Conservation (phyloP, 352 stramenopile species). For the Poterioochromonas sp. region DNA sequence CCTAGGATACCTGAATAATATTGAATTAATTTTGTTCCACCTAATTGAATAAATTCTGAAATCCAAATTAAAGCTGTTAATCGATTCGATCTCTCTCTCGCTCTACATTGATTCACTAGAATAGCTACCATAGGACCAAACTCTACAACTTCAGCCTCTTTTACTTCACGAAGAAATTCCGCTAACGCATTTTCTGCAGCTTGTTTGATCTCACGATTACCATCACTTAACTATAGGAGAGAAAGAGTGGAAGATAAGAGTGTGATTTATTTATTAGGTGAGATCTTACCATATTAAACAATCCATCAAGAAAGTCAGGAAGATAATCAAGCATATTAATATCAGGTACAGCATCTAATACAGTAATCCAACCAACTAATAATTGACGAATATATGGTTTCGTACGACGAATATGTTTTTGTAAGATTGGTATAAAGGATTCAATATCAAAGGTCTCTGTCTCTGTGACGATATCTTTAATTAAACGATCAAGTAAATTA, state of each 20-base stretch:
- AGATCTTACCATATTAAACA: slow-evolving; percentile 89
- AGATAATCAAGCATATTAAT: slow-evolving; percentile 96
- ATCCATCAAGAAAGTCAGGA: slow-evolving; percentile 91
- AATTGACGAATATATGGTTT: slow-evolving; percentile 99
- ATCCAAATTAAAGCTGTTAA: slow-evolving; percentile 96
- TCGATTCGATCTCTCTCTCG: slow-evolving; percentile 89
- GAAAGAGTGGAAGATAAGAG: slow-evolving; percentile 10
- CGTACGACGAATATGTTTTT: slow-evolving; percentile 97
- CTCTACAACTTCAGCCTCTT: slow-evolving; percentile 86
- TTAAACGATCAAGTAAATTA: slow-evolving; percentile 69
- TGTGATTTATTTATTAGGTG: not conserved
- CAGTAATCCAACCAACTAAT: slow-evolving; percentile 94
- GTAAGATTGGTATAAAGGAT: slow-evolving; percentile 94
- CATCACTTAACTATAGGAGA: slow-evolving; percentile 72
- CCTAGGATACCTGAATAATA: slow-evolving; percentile 89
- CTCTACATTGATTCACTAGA: slow-evolving; percentile 83
- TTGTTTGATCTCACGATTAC: slow-evolving; percentile 94
- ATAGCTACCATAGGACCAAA: slow-evolving; percentile 95
- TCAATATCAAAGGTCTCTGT: slow-evolving; percentile 95
- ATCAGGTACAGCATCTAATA: slow-evolving; percentile 94
- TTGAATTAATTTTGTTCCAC: slow-evolving; percentile 77
- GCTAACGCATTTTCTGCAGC: slow-evolving; percentile 80
- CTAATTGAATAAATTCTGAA: slow-evolving; percentile 90
- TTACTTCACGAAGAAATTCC: slow-evolving; percentile 91
- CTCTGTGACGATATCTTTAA: slow-evolving; percentile 99